Evolutionary conservation across 2,329 filamentous ascomycete species (phyloP).

Genomic region (Trichoderma sp.): DNA sequence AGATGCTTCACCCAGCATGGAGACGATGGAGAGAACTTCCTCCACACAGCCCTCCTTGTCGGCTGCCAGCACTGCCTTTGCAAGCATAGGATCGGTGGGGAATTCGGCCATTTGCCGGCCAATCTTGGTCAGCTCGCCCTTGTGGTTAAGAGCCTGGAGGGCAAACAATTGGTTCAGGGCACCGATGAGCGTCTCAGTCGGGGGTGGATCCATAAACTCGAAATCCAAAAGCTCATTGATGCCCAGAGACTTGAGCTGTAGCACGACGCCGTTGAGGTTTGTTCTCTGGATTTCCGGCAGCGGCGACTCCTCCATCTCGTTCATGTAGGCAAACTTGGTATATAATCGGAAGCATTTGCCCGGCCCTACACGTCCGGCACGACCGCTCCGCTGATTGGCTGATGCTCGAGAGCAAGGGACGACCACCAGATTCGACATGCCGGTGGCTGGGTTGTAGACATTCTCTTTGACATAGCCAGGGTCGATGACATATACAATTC

Average conservation of each 20-base stretch:
- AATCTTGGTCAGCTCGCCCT: slow-evolving; percentile 83
- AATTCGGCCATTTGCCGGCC: slow-evolving; percentile 96
- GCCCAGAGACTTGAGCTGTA: slow-evolving; percentile 83
- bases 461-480: slow-evolving; percentile 95
- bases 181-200: slow-evolving; percentile 82
- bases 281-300: slow-evolving; percentile 91
- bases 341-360: slow-evolving; percentile 94
- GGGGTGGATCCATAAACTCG: slow-evolving; percentile 92
- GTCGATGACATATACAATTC: slow-evolving; percentile 94
- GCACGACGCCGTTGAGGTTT: slow-evolving; percentile 78
- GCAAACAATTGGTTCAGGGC: slow-evolving; percentile 90
- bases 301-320: slow-evolving; percentile 88
- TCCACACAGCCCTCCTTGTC: slow-evolving; percentile 91
- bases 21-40: slow-evolving; percentile 88
- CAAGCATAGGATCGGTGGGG: slow-evolving; percentile 86
- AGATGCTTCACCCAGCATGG: slow-evolving; percentile 86
- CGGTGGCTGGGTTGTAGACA: slow-evolving; percentile 83
- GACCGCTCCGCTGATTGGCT: slow-evolving; percentile 87
- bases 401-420: slow-evolving; percentile 89
- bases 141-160: slow-evolving; percentile 82
- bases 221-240: slow-evolving; percentile 93
- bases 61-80: slow-evolving; percentile 82
- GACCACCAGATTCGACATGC: slow-evolving; percentile 88
- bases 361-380: slow-evolving; percentile 86
- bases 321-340: slow-evolving; percentile 90